Conservation (phyloP, 441 rosid genomes). For the Populus hybrid region DNA sequence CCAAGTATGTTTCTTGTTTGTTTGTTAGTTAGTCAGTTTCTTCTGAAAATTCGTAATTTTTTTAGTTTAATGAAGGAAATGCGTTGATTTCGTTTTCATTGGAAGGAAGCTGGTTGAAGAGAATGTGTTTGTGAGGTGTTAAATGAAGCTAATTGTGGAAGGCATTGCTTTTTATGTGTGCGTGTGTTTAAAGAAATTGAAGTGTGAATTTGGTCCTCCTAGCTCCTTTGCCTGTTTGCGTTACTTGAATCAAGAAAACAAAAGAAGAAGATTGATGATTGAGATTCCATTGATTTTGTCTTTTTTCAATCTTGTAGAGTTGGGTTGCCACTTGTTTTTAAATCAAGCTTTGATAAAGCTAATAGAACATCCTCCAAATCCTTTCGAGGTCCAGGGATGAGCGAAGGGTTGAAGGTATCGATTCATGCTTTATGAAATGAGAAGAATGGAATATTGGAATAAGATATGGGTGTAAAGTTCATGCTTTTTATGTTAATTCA, state of each 20-base stretch:
- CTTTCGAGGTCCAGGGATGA: conserved; percentile 88
- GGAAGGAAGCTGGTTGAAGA: neutral
- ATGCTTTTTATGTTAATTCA: neutral
- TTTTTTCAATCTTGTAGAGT: conserved; percentile 37
- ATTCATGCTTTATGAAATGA: neutral
- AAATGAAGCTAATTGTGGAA: too few relatives aligned
- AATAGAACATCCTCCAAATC: conserved; percentile 84
- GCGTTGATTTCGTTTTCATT: neutral
- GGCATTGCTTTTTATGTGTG: too few relatives aligned
- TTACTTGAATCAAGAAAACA: too few relatives aligned
- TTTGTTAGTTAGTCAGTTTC: too few relatives aligned
- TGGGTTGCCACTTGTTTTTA: conserved; percentile 78
- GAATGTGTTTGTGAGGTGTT: neutral
- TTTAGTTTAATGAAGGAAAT: neutral
- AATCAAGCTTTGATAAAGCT: conserved; percentile 96
- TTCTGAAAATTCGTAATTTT: neutral
- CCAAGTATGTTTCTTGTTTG: conserved; percentile 41
- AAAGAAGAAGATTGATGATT: too few relatives aligned
- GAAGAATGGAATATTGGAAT: too few relatives aligned
- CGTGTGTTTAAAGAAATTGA: too few relatives aligned
- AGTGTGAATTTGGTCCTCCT: too few relatives aligned
- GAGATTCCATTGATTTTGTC: too few relatives aligned
- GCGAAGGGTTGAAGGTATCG: conserved; percentile 76
- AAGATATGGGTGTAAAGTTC: too few relatives aligned
- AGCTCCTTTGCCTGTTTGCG: too few relatives aligned